phyloP scores from a whole-genome alignment of 2,329 filamentous ascomycete species.

The Ascocoryne sarcoides region DNA sequence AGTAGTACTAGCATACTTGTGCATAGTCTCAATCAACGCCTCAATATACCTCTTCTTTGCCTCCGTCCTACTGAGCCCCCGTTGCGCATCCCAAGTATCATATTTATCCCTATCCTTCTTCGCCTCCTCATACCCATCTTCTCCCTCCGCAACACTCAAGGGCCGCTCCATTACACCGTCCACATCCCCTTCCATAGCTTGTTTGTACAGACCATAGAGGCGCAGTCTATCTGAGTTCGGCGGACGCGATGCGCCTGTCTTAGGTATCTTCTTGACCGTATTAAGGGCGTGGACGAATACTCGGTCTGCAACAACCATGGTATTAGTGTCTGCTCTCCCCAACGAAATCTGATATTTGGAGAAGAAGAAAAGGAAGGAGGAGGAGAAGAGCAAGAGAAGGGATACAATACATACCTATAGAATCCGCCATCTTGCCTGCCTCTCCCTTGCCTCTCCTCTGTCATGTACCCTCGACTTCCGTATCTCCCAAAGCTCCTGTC shows the following conservation, averaged over 20 bases:
- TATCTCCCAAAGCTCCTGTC: too few relatives aligned
- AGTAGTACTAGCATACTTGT: conserved; percentile 80
- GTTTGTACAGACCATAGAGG: conserved; percentile 97
- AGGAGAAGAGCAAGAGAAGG: neutral
- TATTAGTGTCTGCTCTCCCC: neutral
- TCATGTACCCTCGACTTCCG: too few relatives aligned
- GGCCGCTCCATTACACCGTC: conserved; percentile 89
- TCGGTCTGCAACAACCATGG: conserved; percentile 54
- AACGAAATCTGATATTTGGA: too few relatives aligned
- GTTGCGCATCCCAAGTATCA: conserved; percentile 93
- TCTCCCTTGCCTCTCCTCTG: conserved; percentile 2
- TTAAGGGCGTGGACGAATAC: conserved; percentile 99
- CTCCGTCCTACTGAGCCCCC: conserved; percentile 75
- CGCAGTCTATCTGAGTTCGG: conserved; percentile 77
- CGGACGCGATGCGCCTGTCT: conserved; percentile 82
- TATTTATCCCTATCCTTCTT: conserved; percentile 59
- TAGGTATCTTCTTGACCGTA: conserved; percentile 94
- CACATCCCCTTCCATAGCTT: conserved; percentile 97
- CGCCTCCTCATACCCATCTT: conserved; percentile 18
- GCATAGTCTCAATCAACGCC: conserved; percentile 93
- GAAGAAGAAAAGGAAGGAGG: neutral
- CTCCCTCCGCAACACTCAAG: conserved; percentile 38
- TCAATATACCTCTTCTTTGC: conserved; percentile 92
- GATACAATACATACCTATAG: conserved; percentile 36
- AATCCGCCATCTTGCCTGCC: conserved; percentile 39